Conservation (phyloP, 2,329 filamentous ascomycete species). For the Curvularia lunata region DNA sequence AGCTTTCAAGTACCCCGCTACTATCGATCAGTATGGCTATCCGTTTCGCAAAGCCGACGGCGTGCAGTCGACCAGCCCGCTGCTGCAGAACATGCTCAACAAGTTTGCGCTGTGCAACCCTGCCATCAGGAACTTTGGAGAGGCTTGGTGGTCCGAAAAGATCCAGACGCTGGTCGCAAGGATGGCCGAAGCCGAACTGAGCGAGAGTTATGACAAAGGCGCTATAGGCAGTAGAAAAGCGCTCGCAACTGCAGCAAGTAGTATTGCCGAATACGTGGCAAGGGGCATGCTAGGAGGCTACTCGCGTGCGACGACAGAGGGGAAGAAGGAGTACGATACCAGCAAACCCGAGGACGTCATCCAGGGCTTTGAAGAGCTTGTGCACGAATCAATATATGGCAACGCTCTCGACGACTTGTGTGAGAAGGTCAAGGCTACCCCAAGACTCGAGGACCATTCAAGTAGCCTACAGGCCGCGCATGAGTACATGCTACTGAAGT, state of each 20-base stretch:
- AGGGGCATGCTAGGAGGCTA: slow-evolving; percentile 71
- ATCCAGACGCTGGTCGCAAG: slow-evolving; percentile 42
- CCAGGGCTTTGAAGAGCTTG: slow-evolving; percentile 69
- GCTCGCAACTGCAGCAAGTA: slow-evolving; percentile 72
- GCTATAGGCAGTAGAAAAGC: slow-evolving; percentile 76
- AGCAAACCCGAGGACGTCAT: slow-evolving; percentile 65
- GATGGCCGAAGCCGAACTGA: slow-evolving; percentile 71
- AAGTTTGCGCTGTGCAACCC: slow-evolving; percentile 71
- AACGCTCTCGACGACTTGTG: slow-evolving; percentile 70
- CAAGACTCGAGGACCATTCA: slow-evolving; percentile 69
- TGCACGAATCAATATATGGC: slow-evolving; percentile 72
- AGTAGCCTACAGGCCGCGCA: slow-evolving; percentile 67
- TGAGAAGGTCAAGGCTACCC: slow-evolving; percentile 64
- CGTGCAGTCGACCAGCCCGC: slow-evolving; percentile 62
- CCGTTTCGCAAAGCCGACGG: slow-evolving; percentile 64
- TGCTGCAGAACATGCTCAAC: slow-evolving; percentile 72
- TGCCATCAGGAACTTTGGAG: slow-evolving; percentile 66
- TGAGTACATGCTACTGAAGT: slow-evolving; percentile 75
- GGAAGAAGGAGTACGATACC: slow-evolving; percentile 60
- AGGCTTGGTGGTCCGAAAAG: slow-evolving; percentile 53
- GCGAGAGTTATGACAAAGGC: slow-evolving; percentile 83
- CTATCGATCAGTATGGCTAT: slow-evolving; percentile 71
- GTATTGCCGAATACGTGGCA: slow-evolving; percentile 71
- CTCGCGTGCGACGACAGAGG: slow-evolving; percentile 41
- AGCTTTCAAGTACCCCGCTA: slow-evolving; percentile 69